Percentiles rank a stretch among this genome's conserved stretches.
Evolutionary conservation across 495 filamentous ascomycete genomes (phyloP).

Genomic region (Tuber microsphaerosporum): DNA sequence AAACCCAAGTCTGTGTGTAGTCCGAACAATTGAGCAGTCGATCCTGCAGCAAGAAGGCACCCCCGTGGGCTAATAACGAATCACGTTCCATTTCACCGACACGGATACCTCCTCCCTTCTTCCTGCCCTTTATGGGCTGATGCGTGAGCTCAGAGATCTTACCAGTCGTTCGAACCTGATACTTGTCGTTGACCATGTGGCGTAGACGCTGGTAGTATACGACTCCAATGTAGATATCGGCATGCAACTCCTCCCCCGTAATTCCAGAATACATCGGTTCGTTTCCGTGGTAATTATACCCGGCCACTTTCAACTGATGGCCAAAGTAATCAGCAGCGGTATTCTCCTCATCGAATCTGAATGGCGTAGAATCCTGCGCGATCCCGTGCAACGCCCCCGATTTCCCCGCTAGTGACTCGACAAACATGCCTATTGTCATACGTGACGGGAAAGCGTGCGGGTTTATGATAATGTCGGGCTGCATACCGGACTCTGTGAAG

Average conservation of each 20-base stretch:
- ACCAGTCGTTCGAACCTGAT: slow-evolving; percentile 93
- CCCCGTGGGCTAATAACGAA: slow-evolving; percentile 85
- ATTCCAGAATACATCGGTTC: slow-evolving; percentile 97
- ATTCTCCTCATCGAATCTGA: slow-evolving; percentile 85
- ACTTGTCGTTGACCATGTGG: slow-evolving; percentile 99
- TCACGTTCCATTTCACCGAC: slow-evolving; percentile 99
- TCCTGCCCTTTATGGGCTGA: slow-evolving; percentile 92
- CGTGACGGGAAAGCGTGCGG: slow-evolving; percentile 99
- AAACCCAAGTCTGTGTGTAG: slow-evolving; percentile 79
- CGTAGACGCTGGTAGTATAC: slow-evolving; percentile 96
- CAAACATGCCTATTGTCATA: slow-evolving; percentile 99
- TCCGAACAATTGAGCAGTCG: slow-evolving; percentile 95
- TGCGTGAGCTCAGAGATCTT: slow-evolving; percentile 81
- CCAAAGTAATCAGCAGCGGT: slow-evolving; percentile 94
- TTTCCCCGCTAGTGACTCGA: slow-evolving; percentile 94
- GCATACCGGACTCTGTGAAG: slow-evolving; percentile 92
- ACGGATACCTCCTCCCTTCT: slow-evolving; percentile 93
- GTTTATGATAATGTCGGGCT: slow-evolving; percentile 97
- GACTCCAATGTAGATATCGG: slow-evolving; percentile 92
- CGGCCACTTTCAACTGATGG: slow-evolving; percentile 83
- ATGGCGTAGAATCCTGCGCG: slow-evolving; percentile 89
- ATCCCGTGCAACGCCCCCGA: slow-evolving; percentile 87
- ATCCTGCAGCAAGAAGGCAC: slow-evolving; percentile 90
- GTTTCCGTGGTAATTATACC: slow-evolving; percentile 97
- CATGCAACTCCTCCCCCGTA: slow-evolving; percentile 84